Evolutionary conservation across 768 basidiomycete species (phyloP).

Genomic region (Suillus brevipes): DNA sequence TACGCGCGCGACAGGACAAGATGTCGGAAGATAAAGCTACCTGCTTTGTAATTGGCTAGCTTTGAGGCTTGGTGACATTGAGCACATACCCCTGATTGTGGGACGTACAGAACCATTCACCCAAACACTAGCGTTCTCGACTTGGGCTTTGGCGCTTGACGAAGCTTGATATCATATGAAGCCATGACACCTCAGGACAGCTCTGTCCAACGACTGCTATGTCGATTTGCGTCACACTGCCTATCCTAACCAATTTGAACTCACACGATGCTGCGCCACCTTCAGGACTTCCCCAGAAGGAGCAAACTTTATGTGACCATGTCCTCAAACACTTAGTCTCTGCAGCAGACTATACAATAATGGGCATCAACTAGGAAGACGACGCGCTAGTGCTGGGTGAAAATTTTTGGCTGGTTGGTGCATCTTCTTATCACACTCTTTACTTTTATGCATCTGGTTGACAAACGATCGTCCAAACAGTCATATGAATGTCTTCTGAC

Average conservation of each 20-base stretch:
- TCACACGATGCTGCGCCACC: conserved; percentile 34
- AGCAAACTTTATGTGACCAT: conserved; percentile 50
- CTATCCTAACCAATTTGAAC: conserved; percentile 20
- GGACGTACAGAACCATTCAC: neutral
- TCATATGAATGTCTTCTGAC: conserved; percentile 72
- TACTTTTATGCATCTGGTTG: neutral
- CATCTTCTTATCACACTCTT: neutral
- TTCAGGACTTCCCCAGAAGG: conserved; percentile 39
- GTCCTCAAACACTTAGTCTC: conserved; percentile 58
- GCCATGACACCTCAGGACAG: neutral
- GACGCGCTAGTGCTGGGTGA: conserved; percentile 60
- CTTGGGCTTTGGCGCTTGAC: neutral
- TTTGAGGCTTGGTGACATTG: neutral
- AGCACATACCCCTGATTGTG: neutral
- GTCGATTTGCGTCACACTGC: conserved; percentile 21
- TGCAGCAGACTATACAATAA: conserved; percentile 48
- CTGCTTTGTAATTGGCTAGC: neutral
- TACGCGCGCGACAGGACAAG: neutral
- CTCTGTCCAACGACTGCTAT: no score
- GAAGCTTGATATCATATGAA: neutral
- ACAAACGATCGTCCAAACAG: conserved; percentile 13
- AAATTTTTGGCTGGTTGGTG: conserved; percentile 72
- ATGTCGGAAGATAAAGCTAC: neutral
- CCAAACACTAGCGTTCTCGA: neutral
- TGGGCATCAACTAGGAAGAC: conserved; percentile 41